Evolutionary conservation across 1,284 basidiomycete genomes (phyloP), one percentile per base, ranked within the genome.

Genomic region (Leccinum insolens): DNA sequence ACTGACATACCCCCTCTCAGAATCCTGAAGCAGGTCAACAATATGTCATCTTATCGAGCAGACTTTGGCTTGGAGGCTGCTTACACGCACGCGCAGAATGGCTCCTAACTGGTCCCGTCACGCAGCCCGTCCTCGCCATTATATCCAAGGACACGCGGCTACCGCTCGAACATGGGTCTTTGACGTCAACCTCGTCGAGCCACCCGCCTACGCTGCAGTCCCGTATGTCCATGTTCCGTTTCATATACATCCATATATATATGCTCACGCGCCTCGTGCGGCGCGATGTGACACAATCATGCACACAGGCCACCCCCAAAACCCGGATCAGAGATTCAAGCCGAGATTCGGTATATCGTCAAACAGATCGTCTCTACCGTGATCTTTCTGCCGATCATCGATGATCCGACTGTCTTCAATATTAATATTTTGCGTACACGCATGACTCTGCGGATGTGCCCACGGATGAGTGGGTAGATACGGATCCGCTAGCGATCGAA

Each of bases 331-430:
- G 95, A 99, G 77, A 97, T 99, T 41, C 95, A 98, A 80, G 94
- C 93, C 37, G 97, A 99, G 85, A 99, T 99, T 73, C 91, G 97
- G 28, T 95, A 95, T 63, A 99, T 99, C 77, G 89, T 99, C 78
- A 98, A 99, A 82, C 98, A 99, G 81, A 99, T 99, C 77, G 96
- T 98, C 58, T 95, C 95, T 62, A 94, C 91, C 74, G 95, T 96
- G 71, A 98, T 96, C 12, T 99, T 98, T 81, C 83, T 99, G 65
- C 97, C 97, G 0, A 92, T 96, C 67, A 92, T 99, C 63, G 93
- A 98, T 73, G 95, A 98, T 79, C 92, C 94, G 37, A 99, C 96
- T 75, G 89, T 91, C 78, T 96, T 99, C 87, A 98, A 97, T 73
- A 96, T 99, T 34, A 34, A 1, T 34, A 34, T 72, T 86, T 99